Evolutionary conservation across 306 rosid species (phyloP).

Genomic region (Ochetophila trinervis): DNA sequence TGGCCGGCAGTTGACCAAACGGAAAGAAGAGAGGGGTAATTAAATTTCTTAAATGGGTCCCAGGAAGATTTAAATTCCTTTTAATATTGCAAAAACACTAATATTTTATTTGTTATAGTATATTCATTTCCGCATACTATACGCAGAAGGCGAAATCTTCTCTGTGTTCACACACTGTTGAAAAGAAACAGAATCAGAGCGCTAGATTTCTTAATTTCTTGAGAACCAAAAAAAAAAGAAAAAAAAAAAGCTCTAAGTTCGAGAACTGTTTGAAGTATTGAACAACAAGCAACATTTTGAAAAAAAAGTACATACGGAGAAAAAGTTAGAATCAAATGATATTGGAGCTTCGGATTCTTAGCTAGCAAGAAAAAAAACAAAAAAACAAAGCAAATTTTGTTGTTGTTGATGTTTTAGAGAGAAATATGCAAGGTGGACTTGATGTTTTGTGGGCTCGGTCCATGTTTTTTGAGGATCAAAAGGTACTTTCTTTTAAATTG

Average conservation of each 20-base stretch:
- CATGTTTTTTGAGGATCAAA: conserved; percentile 41
- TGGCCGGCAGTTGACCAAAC: conserved; percentile 21
- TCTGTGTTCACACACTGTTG: conserved; percentile 31
- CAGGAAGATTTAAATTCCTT: conserved; percentile 12
- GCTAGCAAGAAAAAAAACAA: conserved; percentile 43
- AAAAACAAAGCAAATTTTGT: conserved; percentile 26
- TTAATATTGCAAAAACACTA: background rate
- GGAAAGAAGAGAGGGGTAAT: background rate
- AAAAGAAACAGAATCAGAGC: conserved; percentile 18
- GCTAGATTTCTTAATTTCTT: conserved; percentile 50
- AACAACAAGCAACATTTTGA: background rate
- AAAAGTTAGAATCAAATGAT: conserved; percentile 21
- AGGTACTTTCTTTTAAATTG: conserved; percentile 39
- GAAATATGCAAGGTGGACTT: conserved; percentile 36
- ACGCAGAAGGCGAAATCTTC: background rate
- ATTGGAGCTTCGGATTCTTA: conserved; percentile 73
- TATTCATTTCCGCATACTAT: background rate
- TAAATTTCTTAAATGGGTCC: conserved; percentile 27
- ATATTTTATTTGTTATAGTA: background rate
- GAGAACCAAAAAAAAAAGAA: conserved; percentile 16
- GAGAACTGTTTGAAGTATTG: conserved; percentile 21
- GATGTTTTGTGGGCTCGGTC: conserved; percentile 73
- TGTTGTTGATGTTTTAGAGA: conserved; percentile 37
- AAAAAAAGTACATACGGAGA: background rate
- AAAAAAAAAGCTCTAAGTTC: conserved; percentile 7